Percentiles rank a stretch among this genome's conserved stretches.
These are phyloP conservation scores for Lactarius akahatsu DNA, from an alignment of 768 basidiomycete genomes.

Conservation along the genomic window DNA sequence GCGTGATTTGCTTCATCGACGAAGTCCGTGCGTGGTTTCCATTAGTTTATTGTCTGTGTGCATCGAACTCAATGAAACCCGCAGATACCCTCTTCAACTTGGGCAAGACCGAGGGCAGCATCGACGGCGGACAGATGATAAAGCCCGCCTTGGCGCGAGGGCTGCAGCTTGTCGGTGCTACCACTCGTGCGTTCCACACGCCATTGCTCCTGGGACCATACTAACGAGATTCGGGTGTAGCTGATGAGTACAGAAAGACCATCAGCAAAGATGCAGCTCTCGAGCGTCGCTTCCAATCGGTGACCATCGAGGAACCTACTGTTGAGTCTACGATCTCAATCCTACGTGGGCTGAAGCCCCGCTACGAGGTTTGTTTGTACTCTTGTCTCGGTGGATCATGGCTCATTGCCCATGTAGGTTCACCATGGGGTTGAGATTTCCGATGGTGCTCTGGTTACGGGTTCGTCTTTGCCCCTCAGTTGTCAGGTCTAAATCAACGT, in stretches of 20 bases:
- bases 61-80: neutral
- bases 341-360: constrained; percentile 77
- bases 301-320: constrained; percentile 84
- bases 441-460: constrained; percentile 84
- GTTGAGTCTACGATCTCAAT: constrained; percentile 85
- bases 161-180: constrained; percentile 86
- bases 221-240: constrained; percentile 35
- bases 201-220: neutral
- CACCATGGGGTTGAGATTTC: constrained; percentile 94
- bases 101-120: constrained; percentile 88
- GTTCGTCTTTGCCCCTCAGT: constrained; percentile 38
- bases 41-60: neutral
- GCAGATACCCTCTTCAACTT: constrained; percentile 80
- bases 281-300: constrained; percentile 88
- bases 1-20: constrained; percentile 91
- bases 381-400: neutral
- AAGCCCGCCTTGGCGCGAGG: constrained; percentile 88
- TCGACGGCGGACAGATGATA: constrained; percentile 93
- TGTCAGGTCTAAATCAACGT: neutral
- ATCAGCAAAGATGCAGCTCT: constrained; percentile 92
- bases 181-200: constrained; percentile 60
- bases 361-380: constrained; percentile 58
- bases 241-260: constrained; percentile 87
- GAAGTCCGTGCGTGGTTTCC: constrained; percentile 72
- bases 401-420: constrained; percentile 32